Evolutionary conservation across 2,329 filamentous ascomycete genomes (phyloP), one percentile per base, ranked within the genome.

Genomic region (Xylaria sp.): DNA sequence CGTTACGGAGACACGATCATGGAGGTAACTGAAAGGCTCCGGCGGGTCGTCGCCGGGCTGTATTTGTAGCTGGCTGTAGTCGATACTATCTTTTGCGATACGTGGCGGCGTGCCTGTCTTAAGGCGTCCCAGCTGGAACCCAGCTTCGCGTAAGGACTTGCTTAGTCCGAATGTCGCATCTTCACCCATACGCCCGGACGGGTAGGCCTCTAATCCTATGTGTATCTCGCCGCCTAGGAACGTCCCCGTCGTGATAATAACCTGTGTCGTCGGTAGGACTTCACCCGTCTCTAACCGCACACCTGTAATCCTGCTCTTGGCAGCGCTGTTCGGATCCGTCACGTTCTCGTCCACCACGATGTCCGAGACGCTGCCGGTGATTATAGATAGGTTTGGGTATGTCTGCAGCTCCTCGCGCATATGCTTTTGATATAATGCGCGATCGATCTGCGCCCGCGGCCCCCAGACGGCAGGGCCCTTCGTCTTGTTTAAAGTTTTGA

Each of bases 401-500:
- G 84, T 81, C 70, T 89, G 82, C 73, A 99, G 88, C 82, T 97
- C 94, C 75, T 93, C 92, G 68, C 88, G 89, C 96, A 99, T 98
- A 78, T 97, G 87, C 76, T 89, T 90, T 81, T 94, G 92, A 82
- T 98, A 99, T 46, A 99, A 83, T 68, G 87, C 87, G 69, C 96
- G 89, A 80, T 99, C 96, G 79, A 99, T 98, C 84, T 99, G 96
- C 57, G 96, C 96, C 63, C 96, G 88, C 0, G 96, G 96, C 11
- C 96, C 96, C 96, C 96, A 99, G 31, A 99, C 96, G 3, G 96
- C 96, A 5, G 95, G 93, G 0, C 96, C 96, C 78, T 98, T 98
- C 72, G 88, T 92, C 60, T 89, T 86, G 80, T 99, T 99, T 76
- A 99, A 81, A 20, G 97, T 87, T 71, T 93, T 90, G 80, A 98